Evolutionary conservation across 2,329 filamentous ascomycete genomes (phyloP).

Genomic region (Beauveria caledonica): DNA sequence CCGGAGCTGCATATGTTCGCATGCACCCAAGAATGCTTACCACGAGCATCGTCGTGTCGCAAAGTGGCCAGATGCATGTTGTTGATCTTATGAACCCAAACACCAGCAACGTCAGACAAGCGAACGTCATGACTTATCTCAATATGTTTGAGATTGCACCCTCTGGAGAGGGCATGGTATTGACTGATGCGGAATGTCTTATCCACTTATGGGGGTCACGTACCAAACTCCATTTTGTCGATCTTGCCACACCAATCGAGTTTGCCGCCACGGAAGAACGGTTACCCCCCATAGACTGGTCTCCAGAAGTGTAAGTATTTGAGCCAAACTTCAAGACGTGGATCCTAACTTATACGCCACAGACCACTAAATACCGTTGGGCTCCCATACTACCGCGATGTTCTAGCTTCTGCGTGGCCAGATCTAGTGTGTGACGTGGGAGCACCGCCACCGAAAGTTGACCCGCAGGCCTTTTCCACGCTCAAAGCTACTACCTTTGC

Average conservation of each 20-base stretch:
- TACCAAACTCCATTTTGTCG: slow-evolving; percentile 77
- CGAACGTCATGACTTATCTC: slow-evolving; percentile 66
- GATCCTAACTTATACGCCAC: background rate
- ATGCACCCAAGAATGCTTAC: slow-evolving; percentile 96
- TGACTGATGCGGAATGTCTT: slow-evolving; percentile 70
- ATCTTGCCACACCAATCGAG: slow-evolving; percentile 69
- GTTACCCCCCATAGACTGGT: slow-evolving; percentile 57
- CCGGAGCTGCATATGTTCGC: slow-evolving; percentile 85
- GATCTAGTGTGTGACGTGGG: slow-evolving; percentile 80
- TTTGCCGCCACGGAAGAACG: slow-evolving; percentile 61
- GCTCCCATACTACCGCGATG: slow-evolving; percentile 88
- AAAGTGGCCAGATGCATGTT: slow-evolving; percentile 87
- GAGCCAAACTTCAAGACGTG: background rate
- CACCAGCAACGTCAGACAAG: slow-evolving; percentile 75
- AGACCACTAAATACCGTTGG: slow-evolving; percentile 79
- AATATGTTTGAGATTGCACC: slow-evolving; percentile 78
- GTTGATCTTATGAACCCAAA: slow-evolving; percentile 94
- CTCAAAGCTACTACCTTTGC: slow-evolving; percentile 69
- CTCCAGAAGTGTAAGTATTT: slow-evolving; percentile 53
- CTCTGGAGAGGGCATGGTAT: slow-evolving; percentile 75
- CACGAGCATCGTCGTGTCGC: slow-evolving; percentile 87
- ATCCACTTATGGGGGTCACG: slow-evolving; percentile 87
- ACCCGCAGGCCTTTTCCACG: slow-evolving; percentile 58
- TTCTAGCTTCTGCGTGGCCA: slow-evolving; percentile 83
- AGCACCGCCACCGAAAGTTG: slow-evolving; percentile 68